Evolutionary conservation across 2,329 filamentous ascomycete genomes (phyloP).

Genomic region (Aspergillus sp.): DNA sequence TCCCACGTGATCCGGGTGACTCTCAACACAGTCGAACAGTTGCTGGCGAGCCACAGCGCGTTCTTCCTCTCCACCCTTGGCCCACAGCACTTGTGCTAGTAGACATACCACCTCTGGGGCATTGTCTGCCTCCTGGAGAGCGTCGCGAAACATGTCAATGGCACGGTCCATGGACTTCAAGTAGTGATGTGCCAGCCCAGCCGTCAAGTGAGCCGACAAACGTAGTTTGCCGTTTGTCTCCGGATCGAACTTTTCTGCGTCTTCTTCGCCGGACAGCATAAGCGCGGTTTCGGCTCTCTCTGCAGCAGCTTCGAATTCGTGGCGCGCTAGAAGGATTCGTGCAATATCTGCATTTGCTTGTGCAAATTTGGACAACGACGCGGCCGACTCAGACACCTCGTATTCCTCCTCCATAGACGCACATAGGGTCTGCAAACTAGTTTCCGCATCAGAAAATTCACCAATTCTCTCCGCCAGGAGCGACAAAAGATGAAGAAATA

Average conservation of each 20-base stretch:
- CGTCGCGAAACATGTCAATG: conserved; percentile 69
- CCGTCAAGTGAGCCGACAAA: conserved; percentile 76
- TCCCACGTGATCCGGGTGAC: conserved; percentile 64
- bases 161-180: conserved; percentile 57
- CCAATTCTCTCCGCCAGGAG: conserved; percentile 74
- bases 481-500: conserved; percentile 67
- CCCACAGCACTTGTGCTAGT: conserved; percentile 87
- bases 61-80: conserved; percentile 67
- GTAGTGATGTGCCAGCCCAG: conserved; percentile 76
- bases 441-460: conserved; percentile 57
- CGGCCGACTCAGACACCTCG: conserved; percentile 69
- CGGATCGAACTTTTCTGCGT: conserved; percentile 53
- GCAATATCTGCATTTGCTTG: conserved; percentile 80
- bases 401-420: conserved; percentile 68
- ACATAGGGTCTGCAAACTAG: conserved; percentile 59
- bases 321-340: conserved; percentile 66
- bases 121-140: conserved; percentile 65
- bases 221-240: conserved; percentile 62
- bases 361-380: conserved; percentile 67
- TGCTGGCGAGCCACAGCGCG: conserved; percentile 67
- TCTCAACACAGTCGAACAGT: conserved; percentile 72
- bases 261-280: conserved; percentile 65
- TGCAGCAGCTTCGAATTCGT: conserved; percentile 58
- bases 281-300: conserved; percentile 76
- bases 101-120: conserved; percentile 81